These are phyloP conservation scores for Apiotrichum veenhuisii DNA, from an alignment of 1,284 basidiomycete genomes.

Conservation along the genomic window DNA sequence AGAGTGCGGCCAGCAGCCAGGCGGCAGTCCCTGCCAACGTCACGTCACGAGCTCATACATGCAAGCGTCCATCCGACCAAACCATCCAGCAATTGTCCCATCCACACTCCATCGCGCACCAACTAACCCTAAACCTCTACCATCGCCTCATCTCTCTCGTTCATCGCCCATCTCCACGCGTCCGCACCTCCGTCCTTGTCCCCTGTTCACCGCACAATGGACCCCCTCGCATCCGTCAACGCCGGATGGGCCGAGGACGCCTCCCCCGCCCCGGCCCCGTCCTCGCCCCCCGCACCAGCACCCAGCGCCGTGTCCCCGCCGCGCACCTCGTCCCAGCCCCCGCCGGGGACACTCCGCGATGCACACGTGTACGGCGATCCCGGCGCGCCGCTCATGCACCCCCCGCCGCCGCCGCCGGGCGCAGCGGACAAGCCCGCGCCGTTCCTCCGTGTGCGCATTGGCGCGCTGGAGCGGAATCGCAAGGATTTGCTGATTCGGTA, in stretches of 20 bases:
- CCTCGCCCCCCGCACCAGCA: not conserved
- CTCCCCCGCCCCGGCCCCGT: not conserved
- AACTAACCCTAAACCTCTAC: no score
- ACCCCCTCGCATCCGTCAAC: slow-evolving; percentile 24
- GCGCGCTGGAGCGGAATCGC: slow-evolving; percentile 83
- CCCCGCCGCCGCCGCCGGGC: slow-evolving; percentile 8
- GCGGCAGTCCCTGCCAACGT: not conserved
- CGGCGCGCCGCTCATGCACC: slow-evolving; percentile 28
- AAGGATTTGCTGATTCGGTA: slow-evolving; percentile 86
- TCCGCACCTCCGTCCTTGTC: not conserved
- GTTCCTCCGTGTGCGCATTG: slow-evolving; percentile 80
- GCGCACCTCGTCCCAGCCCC: no score
- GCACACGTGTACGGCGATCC: slow-evolving; percentile 45
- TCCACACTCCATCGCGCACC: no score
- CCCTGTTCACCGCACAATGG: slow-evolving; percentile 13
- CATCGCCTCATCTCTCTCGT: no score
- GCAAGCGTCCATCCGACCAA: no score
- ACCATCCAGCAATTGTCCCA: no score
- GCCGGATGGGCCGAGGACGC: slow-evolving; percentile 13
- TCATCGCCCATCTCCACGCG: no score
- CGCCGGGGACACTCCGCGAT: slow-evolving; percentile 24
- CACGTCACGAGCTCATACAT: no score
- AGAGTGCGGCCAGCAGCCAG: no score
- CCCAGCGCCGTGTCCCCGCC: slow-evolving; percentile 7
- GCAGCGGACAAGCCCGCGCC: slow-evolving; percentile 46